Evolutionary conservation across 176 grass and related monocot species (phyloP).

Genomic region (Chrysopogon serrulatus): DNA sequence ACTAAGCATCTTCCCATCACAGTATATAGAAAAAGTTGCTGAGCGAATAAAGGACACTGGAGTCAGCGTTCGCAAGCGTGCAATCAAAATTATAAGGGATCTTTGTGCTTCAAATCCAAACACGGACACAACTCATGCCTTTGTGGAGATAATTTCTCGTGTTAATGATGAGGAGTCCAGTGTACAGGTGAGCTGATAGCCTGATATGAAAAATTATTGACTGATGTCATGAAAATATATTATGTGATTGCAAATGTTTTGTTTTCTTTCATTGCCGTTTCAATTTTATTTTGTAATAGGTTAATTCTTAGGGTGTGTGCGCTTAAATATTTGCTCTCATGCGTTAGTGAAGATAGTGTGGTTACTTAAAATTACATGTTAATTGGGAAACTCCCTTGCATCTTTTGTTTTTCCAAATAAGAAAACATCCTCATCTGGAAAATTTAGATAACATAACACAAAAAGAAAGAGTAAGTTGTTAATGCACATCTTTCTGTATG

Average conservation of each 20-base stretch:
- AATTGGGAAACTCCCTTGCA: neutral
- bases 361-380: slow-evolving; percentile 20
- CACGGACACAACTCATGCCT: slow-evolving; percentile 62
- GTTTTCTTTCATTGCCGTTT: neutral
- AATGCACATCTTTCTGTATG: neutral
- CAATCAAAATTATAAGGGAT: slow-evolving; percentile 97
- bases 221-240: neutral
- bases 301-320: neutral
- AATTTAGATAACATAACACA: neutral
- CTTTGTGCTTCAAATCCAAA: slow-evolving; percentile 85
- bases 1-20: slow-evolving; percentile 26
- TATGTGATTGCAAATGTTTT: slow-evolving; percentile 9
- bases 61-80: slow-evolving; percentile 97
- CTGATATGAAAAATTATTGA: neutral
- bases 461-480: slow-evolving; percentile 7
- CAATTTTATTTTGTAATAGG: neutral
- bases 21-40: slow-evolving; percentile 99
- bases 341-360: neutral
- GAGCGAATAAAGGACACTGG: slow-evolving; percentile 98
- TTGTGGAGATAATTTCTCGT: slow-evolving; percentile 98
- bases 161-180: slow-evolving; percentile 99
- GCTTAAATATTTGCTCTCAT: neutral
- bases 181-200: slow-evolving; percentile 69
- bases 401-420: neutral
- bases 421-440: neutral